Base-by-base conservation (phyloP, 495 filamentous ascomycete species). In the Neurospora discreta region DNA sequence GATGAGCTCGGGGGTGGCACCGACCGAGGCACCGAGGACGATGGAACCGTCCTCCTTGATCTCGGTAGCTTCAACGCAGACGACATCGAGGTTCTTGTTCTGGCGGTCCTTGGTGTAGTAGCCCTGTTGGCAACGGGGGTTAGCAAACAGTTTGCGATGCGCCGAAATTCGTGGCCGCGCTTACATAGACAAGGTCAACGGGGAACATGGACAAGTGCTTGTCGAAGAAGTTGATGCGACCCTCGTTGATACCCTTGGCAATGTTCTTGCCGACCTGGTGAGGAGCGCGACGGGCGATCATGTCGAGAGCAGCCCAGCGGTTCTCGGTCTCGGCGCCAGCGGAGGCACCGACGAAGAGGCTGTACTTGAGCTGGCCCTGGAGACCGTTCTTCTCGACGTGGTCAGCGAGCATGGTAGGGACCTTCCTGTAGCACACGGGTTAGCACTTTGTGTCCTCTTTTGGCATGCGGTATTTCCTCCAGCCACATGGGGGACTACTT, bases 181-280 rank as follows among this genome's bases (percentile, higher is more conserved):
- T 11, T 77, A 77, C 76, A 78, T 93, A 93, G 70, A 95, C 89
- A 74, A 97, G 82, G 83, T 97, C 93, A 58, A 90, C 88, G 33
- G 93, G 93, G 80, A 97, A 97, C 93, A 96, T 97, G 81, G 89
- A 91, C 75, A 97, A 79, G 84, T 97, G 93, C 82, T 97, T 92
- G 78, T 97, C 93, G 72, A 97, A 97, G 82, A 97, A 97, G 65
- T 94, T 90, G 75, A 97, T 97, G 70, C 90, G 87, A 15, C 93
- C 93, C 73, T 89, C 89, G 78, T 97, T 97, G 81, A 97, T 96
- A 3, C 93, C 93, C 84, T 93, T 95, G 68, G 93, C 86, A 72
- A 97, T 97, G 71, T 91, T 87, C 84, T 97, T 97, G 76, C 93
- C 93, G 74, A 97, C 93, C 77, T 97, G 93, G 81, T 97, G 93